Evolutionary conservation across 768 basidiomycete genomes (phyloP), one percentile per base, ranked within the genome.

Genomic region (Leccinum variicolor): DNA sequence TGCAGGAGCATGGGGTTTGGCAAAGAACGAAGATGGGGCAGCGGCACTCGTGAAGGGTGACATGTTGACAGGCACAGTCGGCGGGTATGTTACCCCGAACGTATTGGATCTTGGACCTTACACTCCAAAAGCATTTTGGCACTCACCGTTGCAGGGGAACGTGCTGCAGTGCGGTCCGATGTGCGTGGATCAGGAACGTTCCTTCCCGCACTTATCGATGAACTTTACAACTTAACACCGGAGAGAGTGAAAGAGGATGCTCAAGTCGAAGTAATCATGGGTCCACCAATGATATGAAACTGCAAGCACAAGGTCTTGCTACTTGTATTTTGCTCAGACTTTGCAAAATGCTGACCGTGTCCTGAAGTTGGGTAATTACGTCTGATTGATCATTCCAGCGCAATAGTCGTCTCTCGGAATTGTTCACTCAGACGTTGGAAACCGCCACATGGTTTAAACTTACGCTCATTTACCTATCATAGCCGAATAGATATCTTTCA

Each of bases 21-120:
- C 19, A 45, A 68, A 62, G 55, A 68, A 50, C 53, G 63, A 59
- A 57, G 63, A 60, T 34, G 62, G 36, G 5, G 72, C 74, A 15
- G 80, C 77, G 3, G 74, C 69, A 49, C 74, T 93, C 5, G 86
- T 86, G n/a, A 75, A 76, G 47, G 91, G 92, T 7, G 86, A 94
- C 66, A 89, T 92, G 79, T 74, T 97, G 33, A 61, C 83, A 13
- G 93, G 82, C 1, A 82, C 93, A 0, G 75, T 94, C 25, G 84
- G 86, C 50, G 94, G 90, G 91, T 92, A 68, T 61, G 84, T 72
- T 57, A 14, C 1, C 39, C 14, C 36, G 4, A 21, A 6, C 21
- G 13, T 45, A 33, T 48, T 29, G 28, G 6, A 41, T 31, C 21
- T 17, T 52, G 6, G 23, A 33, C 26, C 55, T 69, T 3, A 67